Conservation (phyloP, 192 early-diverging fungal genomes). For the Coemansia sp. region DNA sequence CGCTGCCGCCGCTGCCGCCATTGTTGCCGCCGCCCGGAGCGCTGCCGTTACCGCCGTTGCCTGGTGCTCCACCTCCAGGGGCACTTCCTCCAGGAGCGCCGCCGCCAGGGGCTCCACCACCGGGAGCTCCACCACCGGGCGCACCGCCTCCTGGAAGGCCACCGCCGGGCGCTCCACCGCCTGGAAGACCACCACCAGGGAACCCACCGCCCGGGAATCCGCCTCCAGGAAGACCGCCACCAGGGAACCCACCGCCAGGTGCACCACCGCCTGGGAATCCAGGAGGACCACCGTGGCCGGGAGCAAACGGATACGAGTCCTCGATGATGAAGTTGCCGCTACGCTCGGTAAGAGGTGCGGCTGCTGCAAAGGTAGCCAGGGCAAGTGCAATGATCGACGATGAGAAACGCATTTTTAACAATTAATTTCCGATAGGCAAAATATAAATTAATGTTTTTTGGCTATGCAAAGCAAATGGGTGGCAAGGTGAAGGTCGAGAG, state of each 20-base stretch:
- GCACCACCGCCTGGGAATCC: neutral
- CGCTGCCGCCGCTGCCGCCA: conserved; percentile 5
- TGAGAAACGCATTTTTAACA: conserved; percentile 33
- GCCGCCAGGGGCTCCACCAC: conserved; percentile 1
- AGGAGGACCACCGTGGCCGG: neutral
- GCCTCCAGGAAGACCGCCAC: conserved; percentile 14
- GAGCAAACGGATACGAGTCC: neutral
- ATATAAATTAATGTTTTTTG: neutral
- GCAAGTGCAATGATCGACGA: conserved; percentile 20
- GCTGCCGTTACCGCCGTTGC: neutral
- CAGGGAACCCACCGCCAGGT: conserved; percentile 12
- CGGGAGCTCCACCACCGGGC: neutral
- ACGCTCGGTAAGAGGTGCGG: conserved; percentile 11
- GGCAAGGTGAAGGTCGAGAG: neutral
- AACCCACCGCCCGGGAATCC: conserved; percentile 11
- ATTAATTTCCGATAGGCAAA: neutral
- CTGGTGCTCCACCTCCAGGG: neutral
- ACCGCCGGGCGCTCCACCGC: conserved; percentile 4
- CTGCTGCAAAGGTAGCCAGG: conserved; percentile 24
- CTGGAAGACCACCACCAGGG: conserved; percentile 1
- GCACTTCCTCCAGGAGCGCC: neutral
- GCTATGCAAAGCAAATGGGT: neutral
- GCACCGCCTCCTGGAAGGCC: conserved; percentile 10
- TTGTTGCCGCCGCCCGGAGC: neutral
- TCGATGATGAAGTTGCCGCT: conserved; percentile 13